Evolutionary conservation across 2,329 filamentous ascomycete genomes (phyloP).

Genomic region (Venturia effusa): DNA sequence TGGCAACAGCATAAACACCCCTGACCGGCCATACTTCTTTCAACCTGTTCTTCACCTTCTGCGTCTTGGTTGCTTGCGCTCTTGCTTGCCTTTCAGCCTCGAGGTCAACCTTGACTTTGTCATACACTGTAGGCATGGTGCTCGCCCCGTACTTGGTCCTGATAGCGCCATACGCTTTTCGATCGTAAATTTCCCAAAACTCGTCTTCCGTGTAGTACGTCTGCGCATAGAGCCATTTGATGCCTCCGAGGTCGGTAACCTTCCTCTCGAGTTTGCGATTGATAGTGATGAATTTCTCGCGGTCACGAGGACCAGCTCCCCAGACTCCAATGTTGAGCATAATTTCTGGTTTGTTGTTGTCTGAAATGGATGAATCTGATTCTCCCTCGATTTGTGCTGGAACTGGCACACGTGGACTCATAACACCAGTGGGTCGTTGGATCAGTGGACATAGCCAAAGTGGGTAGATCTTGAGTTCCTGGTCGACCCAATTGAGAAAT

Average conservation of each 20-base stretch:
- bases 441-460: constrained; percentile 37
- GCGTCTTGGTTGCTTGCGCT: neutral
- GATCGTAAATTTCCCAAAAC: constrained; percentile 57
- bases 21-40: constrained; percentile 1
- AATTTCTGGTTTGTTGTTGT: neutral
- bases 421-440: constrained; percentile 1
- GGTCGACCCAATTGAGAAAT: constrained; percentile 33
- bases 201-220: constrained; percentile 57
- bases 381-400: neutral
- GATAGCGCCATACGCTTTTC: constrained; percentile 46
- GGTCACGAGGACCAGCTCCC: constrained; percentile 37
- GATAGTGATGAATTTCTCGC: constrained; percentile 37
- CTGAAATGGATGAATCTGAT: neutral
- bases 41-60: constrained; percentile 8
- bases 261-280: constrained; percentile 53
- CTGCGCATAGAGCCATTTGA: constrained; percentile 62
- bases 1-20: constrained; percentile 10
- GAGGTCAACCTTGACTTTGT: constrained; percentile 49
- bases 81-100: constrained; percentile 16
- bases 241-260: constrained; percentile 48
- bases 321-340: constrained; percentile 55
- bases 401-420: constrained; percentile 1
- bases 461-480: constrained; percentile 32
- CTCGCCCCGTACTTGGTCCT: constrained; percentile 48
- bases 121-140: constrained; percentile 52